Evolutionary conservation across 768 basidiomycete genomes (phyloP).

Genomic region (Hygrocybe punicea): DNA sequence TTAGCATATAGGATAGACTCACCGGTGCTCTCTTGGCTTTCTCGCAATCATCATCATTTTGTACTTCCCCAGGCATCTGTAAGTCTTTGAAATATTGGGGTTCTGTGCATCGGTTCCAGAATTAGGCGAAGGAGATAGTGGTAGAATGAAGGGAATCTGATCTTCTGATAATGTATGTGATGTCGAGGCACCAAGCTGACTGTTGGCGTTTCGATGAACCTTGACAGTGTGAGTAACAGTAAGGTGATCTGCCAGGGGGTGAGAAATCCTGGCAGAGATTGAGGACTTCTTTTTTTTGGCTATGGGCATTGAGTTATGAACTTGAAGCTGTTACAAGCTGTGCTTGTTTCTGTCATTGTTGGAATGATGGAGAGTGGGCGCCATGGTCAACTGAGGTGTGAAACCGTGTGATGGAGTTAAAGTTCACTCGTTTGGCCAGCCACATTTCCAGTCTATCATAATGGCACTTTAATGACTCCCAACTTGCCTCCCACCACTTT

Average conservation of each 20-base stretch:
- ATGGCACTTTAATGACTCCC: too few species aligned
- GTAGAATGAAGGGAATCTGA: background rate
- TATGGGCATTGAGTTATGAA: background rate
- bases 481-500: too few species aligned
- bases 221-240: background rate
- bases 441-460: too few species aligned
- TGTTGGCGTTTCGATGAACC: background rate
- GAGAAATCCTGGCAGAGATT: background rate
- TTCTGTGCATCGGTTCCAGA: too few species aligned
- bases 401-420: too few species aligned
- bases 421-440: too few species aligned
- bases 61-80: too few species aligned
- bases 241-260: background rate
- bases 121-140: background rate
- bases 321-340: too few species aligned
- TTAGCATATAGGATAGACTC: background rate
- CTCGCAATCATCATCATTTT: background rate
- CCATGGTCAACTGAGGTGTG: too few species aligned
- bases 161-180: background rate
- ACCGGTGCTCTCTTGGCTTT: background rate
- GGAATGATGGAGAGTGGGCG: too few species aligned
- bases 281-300: background rate
- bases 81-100: too few species aligned
- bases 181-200: background rate
- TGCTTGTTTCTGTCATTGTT: too few species aligned